Evolutionary conservation across 208 protist genomes (phyloP).

Genomic region (Trypanosoma cruzi): DNA sequence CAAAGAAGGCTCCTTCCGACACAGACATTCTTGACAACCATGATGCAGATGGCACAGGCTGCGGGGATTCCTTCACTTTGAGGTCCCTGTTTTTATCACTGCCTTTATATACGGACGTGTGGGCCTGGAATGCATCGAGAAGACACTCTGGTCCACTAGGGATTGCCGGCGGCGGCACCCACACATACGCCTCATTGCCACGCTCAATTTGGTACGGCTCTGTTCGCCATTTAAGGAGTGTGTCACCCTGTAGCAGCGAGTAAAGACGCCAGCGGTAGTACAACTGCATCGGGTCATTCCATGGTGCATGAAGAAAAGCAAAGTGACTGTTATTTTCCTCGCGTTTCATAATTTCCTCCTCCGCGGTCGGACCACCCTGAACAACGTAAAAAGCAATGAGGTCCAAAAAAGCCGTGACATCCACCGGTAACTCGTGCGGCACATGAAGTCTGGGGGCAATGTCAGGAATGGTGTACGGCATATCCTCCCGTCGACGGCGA

Average conservation of each 20-base stretch:
- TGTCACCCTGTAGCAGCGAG: slow-evolving; percentile 81
- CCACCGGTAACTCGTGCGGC: slow-evolving; percentile 50
- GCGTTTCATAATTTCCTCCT: slow-evolving; percentile 77
- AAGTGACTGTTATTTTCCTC: slow-evolving; percentile 71
- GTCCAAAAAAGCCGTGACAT: slow-evolving; percentile 62
- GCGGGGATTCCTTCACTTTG: not conserved
- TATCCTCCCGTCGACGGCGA: slow-evolving; percentile 23
- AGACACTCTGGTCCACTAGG: slow-evolving; percentile 50
- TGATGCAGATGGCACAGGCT: slow-evolving; percentile 24
- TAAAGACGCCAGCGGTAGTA: slow-evolving; percentile 92
- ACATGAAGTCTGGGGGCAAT: slow-evolving; percentile 23
- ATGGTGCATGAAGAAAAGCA: slow-evolving; percentile 53
- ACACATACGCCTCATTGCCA: slow-evolving; percentile 51
- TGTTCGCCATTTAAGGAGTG: slow-evolving; percentile 60
- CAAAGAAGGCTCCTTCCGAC: slow-evolving; percentile 45
- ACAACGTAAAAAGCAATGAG: slow-evolving; percentile 62
- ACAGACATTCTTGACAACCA: slow-evolving; percentile 64
- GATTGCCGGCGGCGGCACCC: slow-evolving; percentile 64
- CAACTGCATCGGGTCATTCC: slow-evolving; percentile 54
- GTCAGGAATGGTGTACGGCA: slow-evolving; percentile 22
- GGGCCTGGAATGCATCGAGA: slow-evolving; percentile 10
- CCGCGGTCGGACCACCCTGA: slow-evolving; percentile 69
- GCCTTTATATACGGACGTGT: not conserved
- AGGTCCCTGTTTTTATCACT: not conserved
- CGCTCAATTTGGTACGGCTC: slow-evolving; percentile 80